Base-by-base conservation (phyloP, 106 monocot species). In the Alisma plantagoaquatica region DNA sequence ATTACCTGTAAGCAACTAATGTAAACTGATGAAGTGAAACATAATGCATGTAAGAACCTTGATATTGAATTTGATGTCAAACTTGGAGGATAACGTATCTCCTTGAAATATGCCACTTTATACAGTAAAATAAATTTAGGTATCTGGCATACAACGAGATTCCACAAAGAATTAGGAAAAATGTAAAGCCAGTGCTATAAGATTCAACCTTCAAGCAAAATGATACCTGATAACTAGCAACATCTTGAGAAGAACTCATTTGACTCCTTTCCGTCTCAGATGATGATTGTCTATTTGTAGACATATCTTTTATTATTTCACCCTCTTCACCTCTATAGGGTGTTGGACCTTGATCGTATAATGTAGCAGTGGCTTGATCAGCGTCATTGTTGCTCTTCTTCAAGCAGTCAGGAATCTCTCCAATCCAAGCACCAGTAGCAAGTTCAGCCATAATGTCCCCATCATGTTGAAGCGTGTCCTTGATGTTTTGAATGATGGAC, bases 211-310 rank as follows among this genome's bases (percentile, higher is more conserved):
- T n/a, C n/a, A n/a, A n/a, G n/a, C n/a, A 20, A 27, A 46, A 10
- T 14, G 14, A 7, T 50, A 89, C 96, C 96, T 84, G 83, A 76
- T 84, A 96, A 67, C 78, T 89, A 63, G 84, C 89, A 74, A 96
- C 72, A 62, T 89, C 77, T 43, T 80, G 81, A 49, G 61, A 29
- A 48, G 33, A 41, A 46, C 15, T 63, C 43, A 30, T 42, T 21
- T 60, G 70, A 45, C 51, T 23, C 29, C 43, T 73, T 9, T 58
- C 42, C 29, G 47, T 46, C 32, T 29, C 71, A 25, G 27, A 43
- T 56, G 58, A 58, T 26, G 51, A 33, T 27, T 31, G 33, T 48
- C 2, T 38, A 42, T n/a, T 48, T 15, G 14, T 29, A 64, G 59
- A 48, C 7, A 52, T 16, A 26, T 53, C 62, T 49, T 1, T 29